Percentiles rank a stretch among this genome's conserved stretches.
Evolutionary conservation across 805 yeast genomes (phyloP).

Genomic region (Sugiyamaella qingdaonensis): DNA sequence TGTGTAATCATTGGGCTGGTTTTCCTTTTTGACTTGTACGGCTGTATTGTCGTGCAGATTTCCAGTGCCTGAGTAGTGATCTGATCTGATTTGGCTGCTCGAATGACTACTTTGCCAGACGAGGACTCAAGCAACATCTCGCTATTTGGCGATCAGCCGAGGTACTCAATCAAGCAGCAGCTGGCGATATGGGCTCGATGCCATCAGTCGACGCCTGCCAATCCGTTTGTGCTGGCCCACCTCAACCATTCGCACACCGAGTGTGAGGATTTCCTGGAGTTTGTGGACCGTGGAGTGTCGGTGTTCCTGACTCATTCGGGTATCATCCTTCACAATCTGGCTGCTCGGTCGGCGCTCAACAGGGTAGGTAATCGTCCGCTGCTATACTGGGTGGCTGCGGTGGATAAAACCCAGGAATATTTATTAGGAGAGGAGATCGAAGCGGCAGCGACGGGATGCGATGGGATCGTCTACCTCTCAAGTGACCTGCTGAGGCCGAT

Average conservation of each 20-base stretch:
- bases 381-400: conserved; percentile 16
- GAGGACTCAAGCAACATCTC: neutral
- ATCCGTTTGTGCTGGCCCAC: conserved; percentile 17
- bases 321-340: conserved; percentile 21
- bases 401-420: conserved; percentile 13
- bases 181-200: conserved; percentile 6
- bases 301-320: conserved; percentile 18
- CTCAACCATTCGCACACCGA: conserved; percentile 20
- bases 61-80: neutral
- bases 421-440: conserved; percentile 22
- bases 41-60: neutral
- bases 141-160: conserved; percentile 5
- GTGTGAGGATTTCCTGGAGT: conserved; percentile 17
- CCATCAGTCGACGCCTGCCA: conserved; percentile 1
- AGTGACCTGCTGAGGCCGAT: conserved; percentile 5
- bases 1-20: no score
- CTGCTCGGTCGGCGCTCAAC: conserved; percentile 17
- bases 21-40: neutral
- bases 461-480: conserved; percentile 17
- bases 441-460: conserved; percentile 21
- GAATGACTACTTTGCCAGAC: neutral
- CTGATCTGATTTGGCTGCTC: neutral
- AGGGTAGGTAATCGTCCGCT: conserved; percentile 18
- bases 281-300: conserved; percentile 13
- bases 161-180: conserved; percentile 12